A percentile compares a stretch with the other conserved stretches of the same genome.
These are phyloP conservation scores for Apophysomyces ossiformis DNA, from an alignment of 371 early-diverging fungal genomes.

Conservation along the genomic window DNA sequence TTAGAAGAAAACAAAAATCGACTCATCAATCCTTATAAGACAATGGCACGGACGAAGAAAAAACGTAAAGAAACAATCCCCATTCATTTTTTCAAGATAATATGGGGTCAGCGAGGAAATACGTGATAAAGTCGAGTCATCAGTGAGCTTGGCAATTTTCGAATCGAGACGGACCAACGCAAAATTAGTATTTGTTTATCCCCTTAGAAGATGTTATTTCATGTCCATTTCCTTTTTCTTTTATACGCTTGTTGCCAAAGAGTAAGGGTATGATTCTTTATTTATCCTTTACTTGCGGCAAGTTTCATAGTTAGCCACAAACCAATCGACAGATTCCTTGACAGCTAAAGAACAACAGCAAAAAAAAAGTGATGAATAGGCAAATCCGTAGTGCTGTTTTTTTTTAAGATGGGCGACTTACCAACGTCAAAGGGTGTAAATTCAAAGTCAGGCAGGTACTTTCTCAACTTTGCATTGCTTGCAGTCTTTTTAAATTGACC, in stretches of 20 bases:
- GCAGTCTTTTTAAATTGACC: slow-evolving; percentile 92
- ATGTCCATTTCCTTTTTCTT: no score
- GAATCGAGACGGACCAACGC: background rate
- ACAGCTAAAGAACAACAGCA: slow-evolving; percentile 53
- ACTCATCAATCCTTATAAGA: background rate
- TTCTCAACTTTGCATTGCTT: slow-evolving; percentile 78
- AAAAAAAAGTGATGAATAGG: background rate
- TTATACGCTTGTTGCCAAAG: background rate
- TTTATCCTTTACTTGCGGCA: slow-evolving; percentile 56
- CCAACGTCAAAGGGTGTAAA: slow-evolving; percentile 83
- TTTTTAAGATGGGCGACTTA: slow-evolving; percentile 23
- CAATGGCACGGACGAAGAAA: background rate
- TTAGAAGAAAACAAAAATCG: slow-evolving; percentile 10
- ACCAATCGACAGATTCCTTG: slow-evolving; percentile 81
- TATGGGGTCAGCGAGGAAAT: slow-evolving; percentile 1
- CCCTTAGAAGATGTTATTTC: no score
- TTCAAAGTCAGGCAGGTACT: slow-evolving; percentile 77
- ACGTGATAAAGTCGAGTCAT: background rate
- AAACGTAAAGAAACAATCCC: background rate
- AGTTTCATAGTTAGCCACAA: slow-evolving; percentile 71
- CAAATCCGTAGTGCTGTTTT: background rate
- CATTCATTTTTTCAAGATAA: background rate
- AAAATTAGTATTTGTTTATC: background rate
- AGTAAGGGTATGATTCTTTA: background rate
- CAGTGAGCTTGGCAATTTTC: background rate